Evolutionary conservation across 2,329 filamentous ascomycete genomes (phyloP), one percentile per base, ranked within the genome.

Genomic region (Phaeoacremonium minimum): DNA sequence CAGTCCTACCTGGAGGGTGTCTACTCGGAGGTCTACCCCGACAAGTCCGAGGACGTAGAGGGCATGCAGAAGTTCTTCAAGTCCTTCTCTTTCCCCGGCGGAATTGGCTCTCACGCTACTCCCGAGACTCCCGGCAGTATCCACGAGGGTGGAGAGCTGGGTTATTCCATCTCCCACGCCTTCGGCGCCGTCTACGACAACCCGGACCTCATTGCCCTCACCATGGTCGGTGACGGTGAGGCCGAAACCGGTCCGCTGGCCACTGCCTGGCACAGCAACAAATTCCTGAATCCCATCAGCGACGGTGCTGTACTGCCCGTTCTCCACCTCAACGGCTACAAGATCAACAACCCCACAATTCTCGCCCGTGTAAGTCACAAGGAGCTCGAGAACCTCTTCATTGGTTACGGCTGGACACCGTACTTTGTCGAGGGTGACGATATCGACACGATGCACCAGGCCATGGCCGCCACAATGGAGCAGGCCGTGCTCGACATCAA

Each of bases 391-490:
- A 65, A 71, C 16, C 67, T 90, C 14, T 85, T 90, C 58, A 45
- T 75, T 29, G 85, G 85, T 18, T 89, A 88, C 50, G 85, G 85
- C 46, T 90, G 83, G 80, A 76, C 80, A 33, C 85, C 85, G 7
- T 88, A 87, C 60, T 87, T 89, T 49, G 85, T 90, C 32, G 84
- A 89, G 53, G 85, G 85, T 33, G 78, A 79, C 44, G 84, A 90
- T 36, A 53, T 84, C 18, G 73, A 84, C 20, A 75, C 73, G 31
- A 89, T 90, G 85, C 83, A 89, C 53, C 85, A 89, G 57, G 85
- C 84, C 38, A 89, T 89, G 85, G 84, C 85, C 11, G 75, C 76
- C 30, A 89, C 85, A 0, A 63, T 90, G 18, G 85, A 90, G 56
- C 72, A 78, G 46, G 87, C 82, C 51, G 77, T 90, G 14, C 57